Evolutionary conservation across 495 filamentous ascomycete genomes (phyloP), one percentile per base, ranked within the genome.

Genomic region (Articulospora tetracladia): DNA sequence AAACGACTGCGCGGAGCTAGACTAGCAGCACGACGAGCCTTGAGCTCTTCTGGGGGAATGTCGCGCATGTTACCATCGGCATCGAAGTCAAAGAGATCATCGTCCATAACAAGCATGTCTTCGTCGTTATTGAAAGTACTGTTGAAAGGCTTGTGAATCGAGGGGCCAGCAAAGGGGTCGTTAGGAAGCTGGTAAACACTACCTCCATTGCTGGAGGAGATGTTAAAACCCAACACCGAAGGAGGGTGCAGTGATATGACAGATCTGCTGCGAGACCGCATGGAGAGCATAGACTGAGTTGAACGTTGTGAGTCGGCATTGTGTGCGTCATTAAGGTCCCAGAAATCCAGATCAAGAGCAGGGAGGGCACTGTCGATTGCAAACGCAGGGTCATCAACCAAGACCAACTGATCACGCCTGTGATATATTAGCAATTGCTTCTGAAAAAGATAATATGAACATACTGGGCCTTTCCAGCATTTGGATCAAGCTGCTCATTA

Each of bases 351-450:
- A 36, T 87, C 79, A 20, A 87, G 70, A 11, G 76, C 74, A 12
- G 80, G 80, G 19, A 89, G 75, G 49, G 70, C 73, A 23, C 83
- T 78, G 39, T 90, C 88, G 0, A 89, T 89, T 1, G 92, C 70
- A 65, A 97, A 97, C n/a, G 84, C 80, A 6, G 92, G 92, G 69
- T 98, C 94, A 62, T 98, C 91, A 22, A 79, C 74, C 3, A 97
- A 78, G 15, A 92, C 70, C 48, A 97, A 83, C 61, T 91, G 89
- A 47, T 89, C 88, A 22, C 86, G 87, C 60, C 93, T 97, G 65
- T 12, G 6, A 52, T 3, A 3, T 22, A 41, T 60, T 19, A 62
- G 11, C 26, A 17, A 17, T 32, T 6, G 7, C 12, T 4, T n/a
- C 13, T 13, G 7, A 0, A 34, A 17, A 2, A 34, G 12, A 25